These are phyloP conservation scores for Fraxinus ornus DNA, from an alignment of 305 asterid genomes.

Conservation along the genomic window DNA sequence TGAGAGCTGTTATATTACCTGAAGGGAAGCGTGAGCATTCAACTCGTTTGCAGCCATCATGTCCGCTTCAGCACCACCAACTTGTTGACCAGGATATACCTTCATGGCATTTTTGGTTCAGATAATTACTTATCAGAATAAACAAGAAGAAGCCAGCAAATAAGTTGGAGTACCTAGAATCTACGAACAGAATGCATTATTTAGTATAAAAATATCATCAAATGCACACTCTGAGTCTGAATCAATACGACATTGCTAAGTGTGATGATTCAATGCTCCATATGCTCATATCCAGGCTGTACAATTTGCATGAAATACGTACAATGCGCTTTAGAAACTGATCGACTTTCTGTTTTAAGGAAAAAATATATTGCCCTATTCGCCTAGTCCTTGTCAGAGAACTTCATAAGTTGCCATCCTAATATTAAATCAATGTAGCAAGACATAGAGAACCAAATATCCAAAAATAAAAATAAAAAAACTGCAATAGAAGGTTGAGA, in stretches of 20 bases:
- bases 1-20: constrained; percentile 40
- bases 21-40: constrained; percentile 80
- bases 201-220: not conserved
- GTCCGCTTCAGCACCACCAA: constrained; percentile 88
- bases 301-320: not conserved
- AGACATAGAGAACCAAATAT: not conserved
- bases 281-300: not conserved
- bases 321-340: not conserved
- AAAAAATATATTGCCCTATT: not conserved
- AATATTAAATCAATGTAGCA: not conserved
- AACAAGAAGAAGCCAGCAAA: constrained; percentile 21
- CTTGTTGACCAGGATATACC: constrained; percentile 96
- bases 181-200: not conserved
- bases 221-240: not conserved
- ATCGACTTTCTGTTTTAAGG: not conserved
- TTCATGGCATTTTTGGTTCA: constrained; percentile 34
- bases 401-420: not conserved
- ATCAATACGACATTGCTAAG: not conserved
- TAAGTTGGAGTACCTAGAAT: constrained; percentile 2
- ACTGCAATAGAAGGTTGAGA: not conserved
- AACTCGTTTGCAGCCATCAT: constrained; percentile 96
- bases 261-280: not conserved
- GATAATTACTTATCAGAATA: constrained; percentile 11
- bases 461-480: not conserved
- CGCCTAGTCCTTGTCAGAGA: not conserved